Evolutionary conservation across 768 basidiomycete genomes (phyloP).

Genomic region (Rhizopogon vinicolor): DNA sequence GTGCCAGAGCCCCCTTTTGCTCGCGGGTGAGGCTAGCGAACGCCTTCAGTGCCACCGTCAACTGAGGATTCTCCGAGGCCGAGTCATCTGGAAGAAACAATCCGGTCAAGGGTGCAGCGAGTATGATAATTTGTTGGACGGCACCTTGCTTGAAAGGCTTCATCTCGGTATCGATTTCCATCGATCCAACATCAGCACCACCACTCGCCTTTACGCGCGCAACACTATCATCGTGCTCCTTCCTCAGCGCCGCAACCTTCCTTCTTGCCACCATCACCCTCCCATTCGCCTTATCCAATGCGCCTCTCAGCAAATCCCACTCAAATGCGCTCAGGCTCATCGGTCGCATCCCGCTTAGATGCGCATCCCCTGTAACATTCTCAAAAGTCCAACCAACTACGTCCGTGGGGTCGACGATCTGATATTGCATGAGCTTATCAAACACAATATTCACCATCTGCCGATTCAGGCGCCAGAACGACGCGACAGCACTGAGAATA

Average conservation of each 20-base stretch:
- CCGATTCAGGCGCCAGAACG: conserved; percentile 80
- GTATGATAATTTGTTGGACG: background rate
- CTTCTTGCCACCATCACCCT: conserved; percentile 74
- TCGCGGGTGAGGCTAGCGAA: conserved; percentile 70
- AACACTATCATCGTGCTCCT: conserved; percentile 84
- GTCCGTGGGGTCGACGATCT: conserved; percentile 92
- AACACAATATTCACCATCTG: conserved; percentile 92
- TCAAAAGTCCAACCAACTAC: conserved; percentile 83
- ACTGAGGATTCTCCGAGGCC: conserved; percentile 57
- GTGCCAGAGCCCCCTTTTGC: conserved; percentile 67
- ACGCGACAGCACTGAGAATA: conserved; percentile 63
- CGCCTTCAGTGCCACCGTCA: conserved; percentile 72
- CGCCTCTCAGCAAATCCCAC: conserved; percentile 83
- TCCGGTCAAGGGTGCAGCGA: conserved; percentile 1
- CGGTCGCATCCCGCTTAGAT: conserved; percentile 30
- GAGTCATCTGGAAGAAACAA: conserved; percentile 33
- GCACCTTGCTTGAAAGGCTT: conserved; percentile 45
- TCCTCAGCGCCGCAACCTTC: conserved; percentile 69
- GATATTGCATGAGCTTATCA: conserved; percentile 98
- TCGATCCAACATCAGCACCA: conserved; percentile 42
- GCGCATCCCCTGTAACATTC: conserved; percentile 41
- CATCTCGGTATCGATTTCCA: conserved; percentile 72
- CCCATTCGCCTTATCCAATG: conserved; percentile 88
- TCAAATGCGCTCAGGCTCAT: conserved; percentile 55
- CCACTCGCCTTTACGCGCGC: conserved; percentile 69